Evolutionary conservation across 1,284 basidiomycete species (phyloP), one percentile per base, ranked within the genome.

Genomic region (Apiotrichum sp.): DNA sequence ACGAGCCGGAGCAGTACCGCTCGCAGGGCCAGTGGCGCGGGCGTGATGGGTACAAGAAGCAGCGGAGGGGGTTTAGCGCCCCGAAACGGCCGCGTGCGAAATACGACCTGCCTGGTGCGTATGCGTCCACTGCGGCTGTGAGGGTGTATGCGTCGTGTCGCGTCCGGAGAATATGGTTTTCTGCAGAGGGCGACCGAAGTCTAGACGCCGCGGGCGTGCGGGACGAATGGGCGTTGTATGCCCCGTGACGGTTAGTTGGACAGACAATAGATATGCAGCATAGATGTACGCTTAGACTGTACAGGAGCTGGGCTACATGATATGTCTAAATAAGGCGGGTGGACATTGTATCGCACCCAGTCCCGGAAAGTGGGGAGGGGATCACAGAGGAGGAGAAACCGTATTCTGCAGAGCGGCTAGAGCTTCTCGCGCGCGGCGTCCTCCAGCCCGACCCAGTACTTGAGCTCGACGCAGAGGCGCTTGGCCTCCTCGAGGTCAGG

Each of bases 61-160:
- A 45, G 35, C 36, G 36, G 42, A 36, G 16, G n/a, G 14, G 31
- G 6, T 9, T 29, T 6, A 16, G 9, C 1, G 16, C 11, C 8
- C 34, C 34, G 16, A 38, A 48, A 10, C n/a, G 3, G n/a, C 39
- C 34, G 14, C 39, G 22, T 22, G 22, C 22, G 22, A 57, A 42
- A 31, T 36, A 32, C 22, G 36, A 39, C 13, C 47, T 85, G 43
- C 87, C 87, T 16, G 83, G 83, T 29, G 71, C 73, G 47, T 87
- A 85, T 66, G 83, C 82, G 0, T 82, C 84, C 70, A 78, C 87
- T 33, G 80, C 82, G 14, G 87, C 84, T 67, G 78, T 91, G 58
- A 85, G 85, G 67, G 80, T 92, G 36, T 88, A 90, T 69, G 88
- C 88, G 22, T 88, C 84, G 45, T 91, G 89, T 74, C 81, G 89